Percentiles rank a stretch among this genome's conserved stretches.
phyloP scores from a whole-genome alignment of 805 yeast species.

The Wickerhamomyces bisporus region DNA sequence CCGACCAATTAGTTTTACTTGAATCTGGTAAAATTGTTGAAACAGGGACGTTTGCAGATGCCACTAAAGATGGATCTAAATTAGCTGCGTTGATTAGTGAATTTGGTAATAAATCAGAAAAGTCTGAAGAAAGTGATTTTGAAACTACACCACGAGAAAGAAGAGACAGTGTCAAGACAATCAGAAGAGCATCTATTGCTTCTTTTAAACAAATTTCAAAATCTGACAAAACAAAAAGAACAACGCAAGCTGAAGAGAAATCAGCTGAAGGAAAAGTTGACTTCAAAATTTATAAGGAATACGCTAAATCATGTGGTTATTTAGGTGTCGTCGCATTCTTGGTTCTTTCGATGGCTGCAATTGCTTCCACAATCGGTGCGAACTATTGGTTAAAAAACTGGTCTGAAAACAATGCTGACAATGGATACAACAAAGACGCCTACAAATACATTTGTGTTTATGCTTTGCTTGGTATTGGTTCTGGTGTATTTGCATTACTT shows the following conservation, averaged over 20 bases:
- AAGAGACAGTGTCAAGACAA: conserved; percentile 11
- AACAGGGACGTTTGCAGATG: conserved; percentile 46
- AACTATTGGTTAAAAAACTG: conserved; percentile 66
- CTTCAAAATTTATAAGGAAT: conserved; percentile 45
- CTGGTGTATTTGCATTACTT: conserved; percentile 42
- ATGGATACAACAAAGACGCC: conserved; percentile 39
- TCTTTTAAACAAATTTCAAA: conserved; percentile 43
- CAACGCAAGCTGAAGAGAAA: conserved; percentile 46
- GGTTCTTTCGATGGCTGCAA: conserved; percentile 29
- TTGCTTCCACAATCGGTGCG: conserved; percentile 35
- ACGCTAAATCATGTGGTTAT: conserved; percentile 55
- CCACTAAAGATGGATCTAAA: conserved; percentile 34
- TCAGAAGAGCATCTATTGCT: conserved; percentile 60
- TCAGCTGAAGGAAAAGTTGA: conserved; percentile 59
- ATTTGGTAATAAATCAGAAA: conserved; percentile 20
- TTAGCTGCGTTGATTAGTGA: conserved; percentile 27
- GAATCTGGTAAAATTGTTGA: conserved; percentile 52
- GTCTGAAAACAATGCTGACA: conserved; percentile 48
- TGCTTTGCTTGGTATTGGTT: conserved; percentile 48
- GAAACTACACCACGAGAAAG: conserved; percentile 6
- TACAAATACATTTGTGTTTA: conserved; percentile 47
- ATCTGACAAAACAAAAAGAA: conserved; percentile 27
- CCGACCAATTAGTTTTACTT: conserved; percentile 58
- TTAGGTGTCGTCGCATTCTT: conserved; percentile 41
- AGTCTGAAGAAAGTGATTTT: conserved; percentile 6